A percentile compares a stretch with the other conserved stretches of the same genome.
Evolutionary conservation across 306 rosid genomes (phyloP).

Genomic region (Cicer bijugum): DNA sequence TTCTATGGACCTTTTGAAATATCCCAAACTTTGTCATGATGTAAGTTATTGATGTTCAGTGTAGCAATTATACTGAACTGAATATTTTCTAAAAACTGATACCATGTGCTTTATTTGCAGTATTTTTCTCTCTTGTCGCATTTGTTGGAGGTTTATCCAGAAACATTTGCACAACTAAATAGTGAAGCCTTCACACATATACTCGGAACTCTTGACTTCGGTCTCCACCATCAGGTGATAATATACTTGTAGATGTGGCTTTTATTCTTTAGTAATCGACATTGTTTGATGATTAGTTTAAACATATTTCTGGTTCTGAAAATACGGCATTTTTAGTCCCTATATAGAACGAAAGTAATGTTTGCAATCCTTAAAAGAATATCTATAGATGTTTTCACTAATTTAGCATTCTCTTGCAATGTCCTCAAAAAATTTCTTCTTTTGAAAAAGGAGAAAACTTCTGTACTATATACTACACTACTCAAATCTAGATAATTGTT

Average conservation of each 20-base stretch:
- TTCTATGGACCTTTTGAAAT: slow-evolving; percentile 87
- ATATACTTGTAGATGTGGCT: slow-evolving; percentile 8
- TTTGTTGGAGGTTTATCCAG: slow-evolving; percentile 93
- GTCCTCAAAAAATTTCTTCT: slow-evolving; percentile 8
- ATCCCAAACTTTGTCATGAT: slow-evolving; percentile 91
- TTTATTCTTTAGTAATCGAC: slow-evolving; percentile 35
- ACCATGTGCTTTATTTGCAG: slow-evolving; percentile 56
- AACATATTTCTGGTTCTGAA: neutral
- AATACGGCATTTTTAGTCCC: neutral
- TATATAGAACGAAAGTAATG: neutral
- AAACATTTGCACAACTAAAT: slow-evolving; percentile 82
- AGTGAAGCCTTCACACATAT: slow-evolving; percentile 74
- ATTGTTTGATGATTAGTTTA: slow-evolving; percentile 23
- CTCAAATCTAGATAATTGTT: slow-evolving; percentile 25
- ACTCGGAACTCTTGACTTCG: slow-evolving; percentile 88
- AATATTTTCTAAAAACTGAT: slow-evolving; percentile 49
- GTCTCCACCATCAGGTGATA: slow-evolving; percentile 87
- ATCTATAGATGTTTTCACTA: neutral
- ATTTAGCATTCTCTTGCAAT: slow-evolving; percentile 35
- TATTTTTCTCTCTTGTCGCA: slow-evolving; percentile 89
- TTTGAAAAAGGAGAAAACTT: slow-evolving; percentile 19
- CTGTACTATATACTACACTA: slow-evolving; percentile 9
- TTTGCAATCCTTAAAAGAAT: neutral
- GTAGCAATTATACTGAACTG: slow-evolving; percentile 24
- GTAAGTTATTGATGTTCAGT: slow-evolving; percentile 60